Base-by-base conservation (phyloP, 2,329 filamentous ascomycete genomes). In the Gyromitra esculenta region DNA sequence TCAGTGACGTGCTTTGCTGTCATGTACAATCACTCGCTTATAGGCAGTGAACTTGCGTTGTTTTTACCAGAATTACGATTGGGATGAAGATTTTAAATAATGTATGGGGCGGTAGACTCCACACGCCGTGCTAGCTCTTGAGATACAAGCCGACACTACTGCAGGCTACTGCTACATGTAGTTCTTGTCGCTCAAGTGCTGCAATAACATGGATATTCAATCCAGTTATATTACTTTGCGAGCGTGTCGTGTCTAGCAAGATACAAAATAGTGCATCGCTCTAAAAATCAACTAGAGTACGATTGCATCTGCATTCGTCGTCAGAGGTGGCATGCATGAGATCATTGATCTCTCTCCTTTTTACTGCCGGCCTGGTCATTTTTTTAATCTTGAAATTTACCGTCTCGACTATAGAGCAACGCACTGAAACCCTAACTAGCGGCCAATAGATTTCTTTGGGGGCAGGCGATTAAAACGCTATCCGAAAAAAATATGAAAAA, bases 11-110 rank as follows among this genome's bases (percentile, higher is more conserved):
- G 15, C 35, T 35, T 63, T 31, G 41, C 5, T 60, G 35, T 70
- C 67, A 62, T 62, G 56, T 62, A 18, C n/a, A 62, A 70, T 70
- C 67, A 70, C 67, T 70, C 67, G 56, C n/a, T 43, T 43, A 21
- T 48, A 65, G 43, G 50, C 21, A 25, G 15, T 37, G 21, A 45
- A 57, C 15, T 31, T 41, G 56, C 5, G 35, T 2, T 18, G 15
- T 57, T 57, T 57, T 7, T 35, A n/a, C 18, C 31, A 48, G 41
- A 18, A 35, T 13, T 18, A 52, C 48, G 18, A 15, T 45, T 45
- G 9, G 9, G 41, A 15, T 18, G 48, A 18, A 15, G 43, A 9
- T 45, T 45, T 45, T 9, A 52, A 52, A 21, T 21, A 25, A 21
- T 21, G 18, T 52, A 52, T 21, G 48, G 15, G 48, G 54, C 37